Evolutionary conservation across 306 rosid species (phyloP), one percentile per base, ranked within the genome.

Genomic region (Inga oerstediana): DNA sequence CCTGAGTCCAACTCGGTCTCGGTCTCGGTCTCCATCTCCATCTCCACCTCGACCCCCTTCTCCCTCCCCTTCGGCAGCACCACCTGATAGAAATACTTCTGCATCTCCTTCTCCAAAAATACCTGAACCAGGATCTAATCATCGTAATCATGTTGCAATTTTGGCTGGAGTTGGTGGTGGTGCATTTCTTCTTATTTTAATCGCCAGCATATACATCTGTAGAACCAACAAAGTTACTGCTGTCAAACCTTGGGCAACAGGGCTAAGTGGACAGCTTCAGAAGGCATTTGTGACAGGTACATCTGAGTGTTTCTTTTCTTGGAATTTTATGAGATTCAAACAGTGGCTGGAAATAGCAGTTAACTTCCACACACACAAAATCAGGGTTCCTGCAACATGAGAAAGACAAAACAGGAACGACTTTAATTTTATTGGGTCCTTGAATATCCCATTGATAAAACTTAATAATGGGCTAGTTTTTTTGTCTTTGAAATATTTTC

Each of bases 261-360:
- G 99, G 83, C 85, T 96, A 86, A 96, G 98, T 5, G 98, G 98
- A 84, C 99, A 96, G 90, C 99, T 96, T 87, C 98, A 94, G 86
- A 96, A 96, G 82, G 99, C 97, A 80, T 92, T 96, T 59, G 88
- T 96, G 61, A 92, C 97, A 17, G 99, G 99, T 96, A 90, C 68
- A 41, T 76, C 76, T 46, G 24, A 65, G 27, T 48, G 59, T 43
- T 79, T 71, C 7, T 84, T 46, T 32, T 58, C 30, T 52, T 78
- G 27, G 56, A 72, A 84, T 66, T 46, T 76, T n/a, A 20, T 74
- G 54, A 78, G 44, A 27, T 10, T 69, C 54, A 78, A 66, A 24
- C 58, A 79, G 41, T 74, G 67, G 78, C 58, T 74, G 59, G 58
- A 77, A 77, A 52, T 22, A 22, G 69, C 45, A 54, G 85, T 77